Conservation (phyloP, 2,329 filamentous ascomycete species). For the Rhytidhysteron rufulum region DNA sequence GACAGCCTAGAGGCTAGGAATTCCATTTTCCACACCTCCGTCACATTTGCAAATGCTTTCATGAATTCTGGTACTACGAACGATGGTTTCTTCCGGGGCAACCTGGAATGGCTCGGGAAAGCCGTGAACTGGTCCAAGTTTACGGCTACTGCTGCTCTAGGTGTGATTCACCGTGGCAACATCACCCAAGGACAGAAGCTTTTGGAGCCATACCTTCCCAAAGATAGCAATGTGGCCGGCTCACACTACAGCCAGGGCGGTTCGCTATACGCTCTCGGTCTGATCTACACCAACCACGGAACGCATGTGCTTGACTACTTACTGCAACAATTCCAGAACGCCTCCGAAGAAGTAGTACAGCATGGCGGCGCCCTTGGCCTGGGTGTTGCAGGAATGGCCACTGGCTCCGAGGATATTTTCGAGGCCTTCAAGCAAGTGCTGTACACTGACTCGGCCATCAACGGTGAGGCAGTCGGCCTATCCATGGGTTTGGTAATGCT, state of each 20-base stretch:
- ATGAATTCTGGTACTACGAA: constrained; percentile 99
- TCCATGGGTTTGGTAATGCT: constrained; percentile 98
- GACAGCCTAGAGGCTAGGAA: constrained; percentile 94
- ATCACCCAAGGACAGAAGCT: constrained; percentile 89
- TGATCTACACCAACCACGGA: constrained; percentile 97
- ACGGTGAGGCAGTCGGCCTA: constrained; percentile 92
- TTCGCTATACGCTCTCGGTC: constrained; percentile 87
- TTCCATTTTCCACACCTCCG: constrained; percentile 96
- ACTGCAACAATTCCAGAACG: constrained; percentile 67
- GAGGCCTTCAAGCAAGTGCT: constrained; percentile 86
- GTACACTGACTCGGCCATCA: constrained; percentile 91
- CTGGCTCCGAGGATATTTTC: constrained; percentile 84
- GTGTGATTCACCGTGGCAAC: constrained; percentile 95
- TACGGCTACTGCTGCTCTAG: constrained; percentile 90
- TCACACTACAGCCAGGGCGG: constrained; percentile 96
- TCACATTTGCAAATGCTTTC: constrained; percentile 96
- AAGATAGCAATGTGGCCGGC: constrained; percentile 69
- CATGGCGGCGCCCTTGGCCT: constrained; percentile 93
- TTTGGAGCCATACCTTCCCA: constrained; percentile 88
- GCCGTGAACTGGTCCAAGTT: constrained; percentile 99
- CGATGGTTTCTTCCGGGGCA: constrained; percentile 97
- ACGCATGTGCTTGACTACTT: constrained; percentile 83
- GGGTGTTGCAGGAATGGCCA: constrained; percentile 96
- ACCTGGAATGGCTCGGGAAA: constrained; percentile 96
- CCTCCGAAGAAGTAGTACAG: constrained; percentile 89